phyloP scores from a whole-genome alignment of 140 eudicot genomes.

The Anethum foeniculum region DNA sequence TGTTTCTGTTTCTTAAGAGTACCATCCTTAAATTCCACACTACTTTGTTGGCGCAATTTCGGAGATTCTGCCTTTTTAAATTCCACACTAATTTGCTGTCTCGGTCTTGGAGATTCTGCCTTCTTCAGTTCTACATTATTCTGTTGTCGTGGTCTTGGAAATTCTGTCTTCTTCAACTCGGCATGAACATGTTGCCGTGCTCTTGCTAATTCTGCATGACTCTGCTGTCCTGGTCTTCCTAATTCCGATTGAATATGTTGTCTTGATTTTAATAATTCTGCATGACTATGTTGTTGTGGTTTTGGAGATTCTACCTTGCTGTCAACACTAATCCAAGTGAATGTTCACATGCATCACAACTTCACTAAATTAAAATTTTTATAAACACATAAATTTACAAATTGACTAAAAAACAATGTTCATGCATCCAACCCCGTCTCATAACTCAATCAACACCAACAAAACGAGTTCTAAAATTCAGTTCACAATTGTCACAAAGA shows the following conservation, averaged over 20 bases:
- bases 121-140: constrained; percentile 27
- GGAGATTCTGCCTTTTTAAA: constrained; percentile 26
- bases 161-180: constrained; percentile 12
- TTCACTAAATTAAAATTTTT: neutral
- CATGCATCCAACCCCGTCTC: neutral
- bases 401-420: neutral
- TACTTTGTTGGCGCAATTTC: constrained; percentile 30
- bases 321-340: constrained; percentile 16
- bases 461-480: neutral
- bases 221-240: constrained; percentile 14
- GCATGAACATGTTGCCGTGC: constrained; percentile 21
- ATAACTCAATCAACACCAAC: neutral
- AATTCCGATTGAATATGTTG: constrained; percentile 9
- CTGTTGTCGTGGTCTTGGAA: constrained; percentile 40
- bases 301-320: constrained; percentile 24
- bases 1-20: constrained; percentile 59
- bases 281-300: constrained; percentile 15
- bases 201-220: constrained; percentile 31
- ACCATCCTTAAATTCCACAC: constrained; percentile 38
- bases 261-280: constrained; percentile 25
- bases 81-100: constrained; percentile 17
- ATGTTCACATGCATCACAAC: constrained; percentile 8
- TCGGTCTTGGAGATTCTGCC: constrained; percentile 39
- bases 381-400: neutral
- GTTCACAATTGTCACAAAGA: neutral